Conservation (phyloP, 2,329 filamentous ascomycete genomes). For the Colletotrichum siamense region DNA sequence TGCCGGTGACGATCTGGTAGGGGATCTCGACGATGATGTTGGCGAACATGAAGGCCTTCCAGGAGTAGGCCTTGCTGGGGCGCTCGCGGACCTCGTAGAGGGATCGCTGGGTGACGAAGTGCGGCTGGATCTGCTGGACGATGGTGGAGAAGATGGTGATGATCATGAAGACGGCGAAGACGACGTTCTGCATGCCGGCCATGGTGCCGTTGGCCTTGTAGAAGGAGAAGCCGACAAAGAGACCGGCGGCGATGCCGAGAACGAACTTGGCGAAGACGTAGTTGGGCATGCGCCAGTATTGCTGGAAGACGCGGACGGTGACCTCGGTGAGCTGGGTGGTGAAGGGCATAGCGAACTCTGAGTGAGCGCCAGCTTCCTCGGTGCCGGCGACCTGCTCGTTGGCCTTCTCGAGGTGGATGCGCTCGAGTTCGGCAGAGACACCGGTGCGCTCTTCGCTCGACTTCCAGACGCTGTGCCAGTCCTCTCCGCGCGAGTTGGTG, state of each 20-base stretch:
- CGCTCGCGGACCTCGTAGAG: slow-evolving; percentile 81
- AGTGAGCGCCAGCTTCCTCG: slow-evolving; percentile 35
- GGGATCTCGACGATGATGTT: slow-evolving; percentile 77
- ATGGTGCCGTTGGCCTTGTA: slow-evolving; percentile 58
- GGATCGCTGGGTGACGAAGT: slow-evolving; percentile 75
- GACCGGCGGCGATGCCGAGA: slow-evolving; percentile 62
- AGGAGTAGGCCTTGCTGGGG: slow-evolving; percentile 76
- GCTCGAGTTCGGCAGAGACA: slow-evolving; percentile 66
- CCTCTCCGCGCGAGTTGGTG: slow-evolving; percentile 42
- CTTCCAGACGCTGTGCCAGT: slow-evolving; percentile 75
- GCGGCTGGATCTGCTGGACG: slow-evolving; percentile 76
- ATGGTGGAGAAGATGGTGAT: slow-evolving; percentile 76
- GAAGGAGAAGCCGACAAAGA: slow-evolving; percentile 82
- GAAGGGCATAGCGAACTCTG: slow-evolving; percentile 83
- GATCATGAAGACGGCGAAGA: slow-evolving; percentile 79
- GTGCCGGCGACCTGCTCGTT: slow-evolving; percentile 19
- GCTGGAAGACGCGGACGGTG: slow-evolving; percentile 74
- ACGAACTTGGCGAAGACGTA: slow-evolving; percentile 79
- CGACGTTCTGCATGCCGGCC: slow-evolving; percentile 76
- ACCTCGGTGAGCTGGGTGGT: slow-evolving; percentile 68
- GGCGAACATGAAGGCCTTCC: slow-evolving; percentile 74
- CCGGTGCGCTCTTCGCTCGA: slow-evolving; percentile 54
- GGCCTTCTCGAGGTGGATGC: slow-evolving; percentile 59
- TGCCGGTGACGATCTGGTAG: slow-evolving; percentile 69
- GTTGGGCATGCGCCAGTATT: slow-evolving; percentile 81